Evolutionary conservation across 805 yeast species (phyloP).

Genomic region (Priceomyces medius): DNA sequence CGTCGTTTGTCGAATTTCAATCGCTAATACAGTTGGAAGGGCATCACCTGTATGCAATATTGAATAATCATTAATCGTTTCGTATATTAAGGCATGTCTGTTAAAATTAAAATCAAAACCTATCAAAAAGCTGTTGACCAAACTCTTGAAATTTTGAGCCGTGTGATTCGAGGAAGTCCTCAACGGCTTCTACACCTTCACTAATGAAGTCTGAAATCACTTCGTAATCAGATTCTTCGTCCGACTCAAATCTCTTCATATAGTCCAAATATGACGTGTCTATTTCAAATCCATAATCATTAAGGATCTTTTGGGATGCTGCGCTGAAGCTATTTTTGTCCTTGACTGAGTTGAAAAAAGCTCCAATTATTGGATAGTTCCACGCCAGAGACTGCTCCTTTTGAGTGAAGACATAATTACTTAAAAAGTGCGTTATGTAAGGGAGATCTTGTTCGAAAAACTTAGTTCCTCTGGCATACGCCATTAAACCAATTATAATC

Average conservation of each 20-base stretch:
- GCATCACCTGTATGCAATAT: too few relatives aligned
- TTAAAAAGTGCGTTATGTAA: conserved; percentile 7
- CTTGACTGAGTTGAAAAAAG: conserved; percentile 1
- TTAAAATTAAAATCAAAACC: too few relatives aligned
- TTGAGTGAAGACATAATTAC: neutral
- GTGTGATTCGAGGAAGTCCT: conserved; percentile 3
- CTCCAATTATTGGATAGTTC: neutral
- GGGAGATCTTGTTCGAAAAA: conserved; percentile 20
- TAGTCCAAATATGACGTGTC: conserved; percentile 15
- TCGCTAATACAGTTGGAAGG: too few relatives aligned
- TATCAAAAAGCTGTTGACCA: conserved; percentile 2
- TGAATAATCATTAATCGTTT: too few relatives aligned
- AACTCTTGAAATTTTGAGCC: conserved; percentile 2
- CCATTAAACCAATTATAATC: conserved; percentile 12
- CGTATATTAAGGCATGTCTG: too few relatives aligned
- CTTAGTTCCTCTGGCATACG: conserved; percentile 23
- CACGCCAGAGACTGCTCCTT: neutral
- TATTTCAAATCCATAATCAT: conserved; percentile 17
- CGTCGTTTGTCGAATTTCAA: too few relatives aligned
- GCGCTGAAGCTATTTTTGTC: neutral
- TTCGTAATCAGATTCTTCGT: conserved; percentile 8
- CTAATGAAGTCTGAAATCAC: conserved; percentile 6
- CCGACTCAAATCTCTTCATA: conserved; percentile 7
- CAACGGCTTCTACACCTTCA: conserved; percentile 6
- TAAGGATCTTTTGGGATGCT: conserved; percentile 9